Evolutionary conservation across 2,329 filamentous ascomycete genomes (phyloP).

Genomic region (Bipolaris sorokiniana): DNA sequence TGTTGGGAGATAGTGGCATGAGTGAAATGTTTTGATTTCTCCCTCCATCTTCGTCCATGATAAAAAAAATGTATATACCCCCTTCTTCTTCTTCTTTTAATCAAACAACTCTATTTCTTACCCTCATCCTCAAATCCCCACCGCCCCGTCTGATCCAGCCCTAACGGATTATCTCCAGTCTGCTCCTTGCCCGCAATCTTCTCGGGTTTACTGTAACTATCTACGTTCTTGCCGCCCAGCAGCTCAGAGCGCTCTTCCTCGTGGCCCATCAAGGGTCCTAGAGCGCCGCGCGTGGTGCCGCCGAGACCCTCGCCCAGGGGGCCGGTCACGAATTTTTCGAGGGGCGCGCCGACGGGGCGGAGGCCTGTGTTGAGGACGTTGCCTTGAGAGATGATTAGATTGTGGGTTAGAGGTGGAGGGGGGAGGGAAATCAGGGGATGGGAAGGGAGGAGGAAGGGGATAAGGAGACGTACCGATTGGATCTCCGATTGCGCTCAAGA

Average conservation of each 20-base stretch:
- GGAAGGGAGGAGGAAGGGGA: neutral
- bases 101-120: neutral
- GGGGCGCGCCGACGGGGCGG: conserved; percentile 47
- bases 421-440: neutral
- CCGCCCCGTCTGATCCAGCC: conserved; percentile 47
- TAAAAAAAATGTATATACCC: neutral
- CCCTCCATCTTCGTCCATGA: neutral
- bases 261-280: conserved; percentile 45
- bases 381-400: conserved; percentile 26
- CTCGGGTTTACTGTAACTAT: conserved; percentile 47
- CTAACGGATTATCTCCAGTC: conserved; percentile 49
- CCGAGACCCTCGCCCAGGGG: conserved; percentile 48
- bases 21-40: conserved; percentile 44
- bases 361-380: conserved; percentile 48
- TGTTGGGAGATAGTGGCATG: conserved; percentile 42
- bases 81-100: neutral
- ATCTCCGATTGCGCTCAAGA: conserved; percentile 40
- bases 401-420: neutral
- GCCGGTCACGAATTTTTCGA: conserved; percentile 46
- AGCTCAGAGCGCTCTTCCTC: conserved; percentile 46
- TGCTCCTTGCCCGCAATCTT: conserved; percentile 49
- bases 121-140: conserved; percentile 47
- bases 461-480: conserved; percentile 33
- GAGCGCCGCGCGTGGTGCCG: conserved; percentile 44
- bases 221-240: conserved; percentile 50